Base-by-base conservation (phyloP, 441 rosid species). In the Viola pubescens region DNA sequence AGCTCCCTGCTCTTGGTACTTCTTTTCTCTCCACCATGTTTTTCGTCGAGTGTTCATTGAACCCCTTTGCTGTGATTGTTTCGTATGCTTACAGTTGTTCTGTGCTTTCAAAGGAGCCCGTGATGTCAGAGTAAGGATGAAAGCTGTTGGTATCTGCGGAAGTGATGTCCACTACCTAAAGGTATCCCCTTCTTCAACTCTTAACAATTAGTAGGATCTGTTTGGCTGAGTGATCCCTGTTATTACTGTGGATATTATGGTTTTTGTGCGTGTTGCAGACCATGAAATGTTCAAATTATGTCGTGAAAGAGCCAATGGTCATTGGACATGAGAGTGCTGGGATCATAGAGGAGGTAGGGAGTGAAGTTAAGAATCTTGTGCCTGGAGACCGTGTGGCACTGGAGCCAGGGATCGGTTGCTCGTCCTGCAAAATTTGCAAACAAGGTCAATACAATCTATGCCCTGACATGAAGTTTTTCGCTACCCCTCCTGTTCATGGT, bases 131-230 rank as follows among this genome's bases (percentile, higher is more conserved):
- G 87, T 89, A 55, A 61, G 75, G 69, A 86, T 94, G 81, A 89
- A 89, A 59, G 97, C 97, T 58, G 88, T 94, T 67, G 96, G 91
- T 19, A 82, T 90, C 19, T 86, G 96, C 53, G 91, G 94, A 71
- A 89, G 97, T 75, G 96, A 92, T 81, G 96, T 92, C 81, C 97
- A 87, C 60, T 81, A 72, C 55, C 87, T 89, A 65, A 92, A 85
- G 97, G 97, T 84, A 53, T 37, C n/a, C 41, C 3, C 14, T 8
- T 14, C n/a, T 9, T 3, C 9, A 26, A 26, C 34, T 26, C 34
- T 26, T 26, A 13, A 49, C 14, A 4, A 19, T 6, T 9, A 7
- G 9, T 26, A 13, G 2, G 10, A 4, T 13, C 19, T 40, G 6
- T 26, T 26, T 26, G 34, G 34, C 34, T 26, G 34, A 26, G 34